Evolutionary conservation across 805 yeast genomes (phyloP).

Genomic region (Hanseniaspora clermontiae): DNA sequence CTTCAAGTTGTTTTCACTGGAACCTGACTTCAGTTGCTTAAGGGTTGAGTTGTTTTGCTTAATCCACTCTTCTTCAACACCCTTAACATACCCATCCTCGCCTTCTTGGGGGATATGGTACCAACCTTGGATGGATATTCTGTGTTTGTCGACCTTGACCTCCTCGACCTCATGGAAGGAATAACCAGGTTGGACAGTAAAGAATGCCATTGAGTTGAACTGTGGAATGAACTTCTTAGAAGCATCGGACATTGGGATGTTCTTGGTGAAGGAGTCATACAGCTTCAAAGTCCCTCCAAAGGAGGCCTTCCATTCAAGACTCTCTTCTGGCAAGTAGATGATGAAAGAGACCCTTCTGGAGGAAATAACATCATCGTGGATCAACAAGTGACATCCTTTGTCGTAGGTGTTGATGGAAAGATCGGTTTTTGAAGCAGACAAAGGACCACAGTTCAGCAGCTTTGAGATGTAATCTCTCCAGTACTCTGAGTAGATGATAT

Average conservation of each 20-base stretch:
- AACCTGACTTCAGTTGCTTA: slow-evolving; percentile 47
- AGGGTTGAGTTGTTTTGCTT: slow-evolving; percentile 65
- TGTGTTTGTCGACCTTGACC: slow-evolving; percentile 77
- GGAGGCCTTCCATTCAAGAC: slow-evolving; percentile 71
- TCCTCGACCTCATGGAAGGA: slow-evolving; percentile 98
- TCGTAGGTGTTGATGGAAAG: slow-evolving; percentile 84
- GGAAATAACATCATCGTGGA: slow-evolving; percentile 97
- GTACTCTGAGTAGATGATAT: slow-evolving; percentile 75
- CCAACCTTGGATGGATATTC: slow-evolving; percentile 96
- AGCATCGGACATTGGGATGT: slow-evolving; percentile 76
- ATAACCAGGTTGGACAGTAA: slow-evolving; percentile 89
- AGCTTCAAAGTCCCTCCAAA: slow-evolving; percentile 89
- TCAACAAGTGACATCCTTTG: slow-evolving; percentile 83
- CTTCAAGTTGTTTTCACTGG: slow-evolving; percentile 47
- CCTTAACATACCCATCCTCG: slow-evolving; percentile 70
- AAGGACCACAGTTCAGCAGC: slow-evolving; percentile 76
- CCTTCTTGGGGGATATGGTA: slow-evolving; percentile 93
- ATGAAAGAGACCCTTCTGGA: slow-evolving; percentile 87
- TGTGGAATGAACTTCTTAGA: slow-evolving; percentile 67
- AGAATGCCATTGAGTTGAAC: slow-evolving; percentile 91
- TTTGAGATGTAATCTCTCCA: slow-evolving; percentile 67
- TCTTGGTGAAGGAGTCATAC: slow-evolving; percentile 75
- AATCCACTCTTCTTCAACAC: slow-evolving; percentile 55
- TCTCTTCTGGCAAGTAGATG: slow-evolving; percentile 85
- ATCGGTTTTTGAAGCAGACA: slow-evolving; percentile 85